Evolutionary conservation across 129 eudicot genomes (phyloP).

Genomic region (carrot (Daucus carota)): DNA sequence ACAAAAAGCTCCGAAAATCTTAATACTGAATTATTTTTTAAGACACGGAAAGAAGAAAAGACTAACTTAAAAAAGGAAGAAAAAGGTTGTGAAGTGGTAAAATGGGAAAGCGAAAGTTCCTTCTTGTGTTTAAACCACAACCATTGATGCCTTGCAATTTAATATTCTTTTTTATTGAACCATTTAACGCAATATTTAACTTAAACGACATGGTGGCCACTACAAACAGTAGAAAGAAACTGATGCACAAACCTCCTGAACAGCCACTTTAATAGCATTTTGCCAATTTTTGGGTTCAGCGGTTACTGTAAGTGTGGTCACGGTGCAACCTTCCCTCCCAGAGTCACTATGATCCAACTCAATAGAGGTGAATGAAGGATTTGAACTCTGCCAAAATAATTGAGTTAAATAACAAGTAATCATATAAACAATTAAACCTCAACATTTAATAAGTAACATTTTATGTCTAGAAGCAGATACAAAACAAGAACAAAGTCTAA

Average conservation of each 20-base stretch:
- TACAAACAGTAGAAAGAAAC: neutral
- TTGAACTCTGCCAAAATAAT: slow-evolving; percentile 66
- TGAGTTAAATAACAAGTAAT: slow-evolving; percentile 11
- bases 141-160: neutral
- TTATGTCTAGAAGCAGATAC: neutral
- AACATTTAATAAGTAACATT: neutral
- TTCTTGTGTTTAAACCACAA: neutral
- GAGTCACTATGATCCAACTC: slow-evolving; percentile 99
- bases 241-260: slow-evolving; percentile 66
- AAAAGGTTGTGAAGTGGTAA: neutral
- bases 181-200: neutral
- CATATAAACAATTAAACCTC: neutral
- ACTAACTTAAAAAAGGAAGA: neutral
- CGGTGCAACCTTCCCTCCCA: slow-evolving; percentile 98
- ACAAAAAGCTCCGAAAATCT: neutral
- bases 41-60: neutral
- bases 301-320: slow-evolving; percentile 94
- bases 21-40: neutral
- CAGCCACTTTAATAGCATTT: slow-evolving; percentile 89
- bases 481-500: neutral
- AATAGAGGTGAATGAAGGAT: slow-evolving; percentile 91
- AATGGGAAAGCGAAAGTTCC: neutral
- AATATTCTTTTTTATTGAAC: neutral
- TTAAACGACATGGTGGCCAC: neutral
- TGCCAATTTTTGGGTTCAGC: slow-evolving; percentile 98